A percentile compares a stretch with the other conserved stretches of the same genome.
These are phyloP conservation scores for Saccharomycopsis schoenii DNA, from an alignment of 805 yeast species.

Conservation along the genomic window DNA sequence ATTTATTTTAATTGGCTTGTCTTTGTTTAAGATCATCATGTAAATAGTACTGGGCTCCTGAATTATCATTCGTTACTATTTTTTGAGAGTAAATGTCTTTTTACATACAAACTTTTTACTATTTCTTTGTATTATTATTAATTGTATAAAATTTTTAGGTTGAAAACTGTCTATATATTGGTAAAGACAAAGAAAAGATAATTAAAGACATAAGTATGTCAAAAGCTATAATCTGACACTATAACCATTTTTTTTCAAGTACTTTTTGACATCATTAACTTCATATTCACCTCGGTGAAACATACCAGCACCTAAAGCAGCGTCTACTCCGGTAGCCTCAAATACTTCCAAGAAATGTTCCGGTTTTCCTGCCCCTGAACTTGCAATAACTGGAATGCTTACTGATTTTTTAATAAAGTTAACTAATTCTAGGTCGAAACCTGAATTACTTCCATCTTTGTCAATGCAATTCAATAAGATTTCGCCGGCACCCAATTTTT, in stretches of 20 bases:
- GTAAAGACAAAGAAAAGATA: not conserved
- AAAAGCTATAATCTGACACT: conserved; percentile 48
- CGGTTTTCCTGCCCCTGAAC: conserved; percentile 96
- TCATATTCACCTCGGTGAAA: conserved; percentile 93
- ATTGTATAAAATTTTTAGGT: too few relatives aligned
- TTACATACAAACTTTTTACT: too few relatives aligned
- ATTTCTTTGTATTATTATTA: too few relatives aligned
- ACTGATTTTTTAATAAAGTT: conserved; percentile 69
- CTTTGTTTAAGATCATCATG: not conserved
- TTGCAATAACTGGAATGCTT: conserved; percentile 88
- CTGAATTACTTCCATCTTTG: conserved; percentile 93
- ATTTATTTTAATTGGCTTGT: not conserved
- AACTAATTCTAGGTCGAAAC: conserved; percentile 82
- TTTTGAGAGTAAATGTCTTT: too few relatives aligned
- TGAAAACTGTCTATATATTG: not conserved
- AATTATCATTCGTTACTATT: too few relatives aligned
- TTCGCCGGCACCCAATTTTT: conserved; percentile 94
- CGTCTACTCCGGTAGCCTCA: conserved; percentile 73
- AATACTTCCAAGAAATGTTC: conserved; percentile 86
- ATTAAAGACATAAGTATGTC: too few relatives aligned
- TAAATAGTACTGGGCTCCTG: not conserved
- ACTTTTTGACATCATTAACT: conserved; percentile 72
- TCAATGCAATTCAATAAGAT: conserved; percentile 88
- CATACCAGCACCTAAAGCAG: conserved; percentile 98
- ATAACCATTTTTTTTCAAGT: conserved; percentile 48